A percentile compares a stretch with the other conserved stretches of the same genome.
Conservation (phyloP, 225 moss, liverwort and hornwort species). For the Takakia lepidozioides region DNA sequence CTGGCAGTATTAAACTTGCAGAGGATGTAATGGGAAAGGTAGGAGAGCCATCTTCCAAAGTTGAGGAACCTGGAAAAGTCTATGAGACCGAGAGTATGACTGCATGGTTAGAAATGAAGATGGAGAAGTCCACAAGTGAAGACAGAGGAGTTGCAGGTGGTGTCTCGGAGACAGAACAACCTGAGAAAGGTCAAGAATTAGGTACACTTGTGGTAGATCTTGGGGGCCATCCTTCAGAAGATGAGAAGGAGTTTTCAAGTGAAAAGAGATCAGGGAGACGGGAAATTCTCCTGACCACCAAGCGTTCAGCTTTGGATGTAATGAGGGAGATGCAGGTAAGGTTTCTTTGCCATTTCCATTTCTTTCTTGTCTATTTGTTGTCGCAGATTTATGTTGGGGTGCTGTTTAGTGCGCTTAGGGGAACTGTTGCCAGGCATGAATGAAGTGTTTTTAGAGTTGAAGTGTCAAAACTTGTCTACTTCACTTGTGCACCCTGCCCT, state of each 20-base stretch:
- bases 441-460: too few species aligned
- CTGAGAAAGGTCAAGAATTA: background rate
- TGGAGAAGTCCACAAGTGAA: too few species aligned
- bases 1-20: background rate
- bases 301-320: conserved; percentile 8
- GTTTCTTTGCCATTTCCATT: too few species aligned
- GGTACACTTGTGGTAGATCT: conserved; percentile 32
- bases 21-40: conserved; percentile 10
- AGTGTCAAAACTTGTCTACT: too few species aligned
- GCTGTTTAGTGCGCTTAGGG: too few species aligned
- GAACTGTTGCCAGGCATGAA: too few species aligned
- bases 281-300: conserved; percentile 1
- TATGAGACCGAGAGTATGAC: too few species aligned
- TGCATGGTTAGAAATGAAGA: too few species aligned
- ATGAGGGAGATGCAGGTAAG: conserved; percentile 24
- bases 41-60: background rate
- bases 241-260: conserved; percentile 1
- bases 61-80: background rate
- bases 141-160: background rate
- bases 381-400: too few species aligned
- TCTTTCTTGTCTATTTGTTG: too few species aligned
- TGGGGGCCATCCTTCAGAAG: conserved; percentile 6
- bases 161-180: background rate
- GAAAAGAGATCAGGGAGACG: conserved; percentile 6
- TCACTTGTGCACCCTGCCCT: too few species aligned